These are phyloP conservation scores for Arctium lappa DNA, from an alignment of 129 eudicot genomes.

Conservation along the genomic window DNA sequence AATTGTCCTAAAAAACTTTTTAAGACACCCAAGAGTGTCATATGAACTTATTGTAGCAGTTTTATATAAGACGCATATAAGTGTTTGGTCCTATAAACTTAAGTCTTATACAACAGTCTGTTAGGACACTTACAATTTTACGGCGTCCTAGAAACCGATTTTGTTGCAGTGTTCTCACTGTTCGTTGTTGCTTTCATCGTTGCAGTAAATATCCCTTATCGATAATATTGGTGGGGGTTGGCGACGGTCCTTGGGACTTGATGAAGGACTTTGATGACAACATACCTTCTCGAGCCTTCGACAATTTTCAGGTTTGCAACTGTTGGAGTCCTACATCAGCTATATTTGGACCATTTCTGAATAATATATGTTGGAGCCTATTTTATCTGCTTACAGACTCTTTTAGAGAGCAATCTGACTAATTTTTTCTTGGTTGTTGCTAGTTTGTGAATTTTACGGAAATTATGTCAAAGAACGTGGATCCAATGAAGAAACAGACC, in stretches of 20 bases:
- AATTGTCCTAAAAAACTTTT: too few species aligned
- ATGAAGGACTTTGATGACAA: constrained; percentile 78
- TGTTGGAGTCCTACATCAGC: background rate
- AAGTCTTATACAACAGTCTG: background rate
- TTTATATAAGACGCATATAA: background rate
- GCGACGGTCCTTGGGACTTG: constrained; percentile 87
- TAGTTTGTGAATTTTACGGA: constrained; percentile 78
- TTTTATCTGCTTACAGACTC: background rate
- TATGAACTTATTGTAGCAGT: background rate
- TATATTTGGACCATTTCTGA: background rate
- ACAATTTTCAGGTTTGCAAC: constrained; percentile 67
- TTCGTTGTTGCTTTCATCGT: background rate
- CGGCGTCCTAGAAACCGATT: background rate
- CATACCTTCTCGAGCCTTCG: constrained; percentile 74
- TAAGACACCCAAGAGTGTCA: background rate
- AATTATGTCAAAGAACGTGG: constrained; percentile 52
- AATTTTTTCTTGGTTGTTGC: background rate
- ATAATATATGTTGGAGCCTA: background rate
- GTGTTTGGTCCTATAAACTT: too few species aligned
- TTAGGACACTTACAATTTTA: background rate
- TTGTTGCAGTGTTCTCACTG: background rate
- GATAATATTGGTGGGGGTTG: constrained; percentile 76
- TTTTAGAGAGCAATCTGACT: background rate
- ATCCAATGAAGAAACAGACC: constrained; percentile 40
- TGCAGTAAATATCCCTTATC: constrained; percentile 71